Percentiles rank a stretch among this genome's conserved stretches.
phyloP scores from a whole-genome alignment of 129 eudicot species.

The Escallonia herrerae region DNA sequence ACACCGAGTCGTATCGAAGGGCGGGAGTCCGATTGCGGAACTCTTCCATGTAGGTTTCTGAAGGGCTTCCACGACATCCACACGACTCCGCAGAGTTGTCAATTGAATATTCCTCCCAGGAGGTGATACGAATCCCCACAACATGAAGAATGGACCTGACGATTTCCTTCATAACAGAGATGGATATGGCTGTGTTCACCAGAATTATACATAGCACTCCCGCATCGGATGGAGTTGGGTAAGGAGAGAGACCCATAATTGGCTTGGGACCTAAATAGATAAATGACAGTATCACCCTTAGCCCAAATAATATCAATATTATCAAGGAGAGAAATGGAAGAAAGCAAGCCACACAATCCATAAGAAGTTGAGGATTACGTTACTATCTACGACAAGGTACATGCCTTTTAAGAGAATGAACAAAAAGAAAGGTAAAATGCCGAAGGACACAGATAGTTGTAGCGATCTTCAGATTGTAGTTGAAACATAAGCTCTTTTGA shows the following conservation, averaged over 20 bases:
- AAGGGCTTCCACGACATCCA: conserved; percentile 39
- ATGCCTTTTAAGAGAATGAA: neutral
- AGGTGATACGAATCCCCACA: conserved; percentile 54
- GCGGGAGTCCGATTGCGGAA: conserved; percentile 58
- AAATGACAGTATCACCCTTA: neutral
- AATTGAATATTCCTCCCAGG: conserved; percentile 58
- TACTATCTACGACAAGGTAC: neutral
- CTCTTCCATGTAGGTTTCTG: conserved; percentile 63
- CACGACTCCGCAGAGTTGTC: conserved; percentile 28
- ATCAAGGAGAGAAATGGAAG: neutral
- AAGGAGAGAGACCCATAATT: conserved; percentile 77
- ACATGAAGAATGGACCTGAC: conserved; percentile 58
- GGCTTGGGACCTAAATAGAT: conserved; percentile 32
- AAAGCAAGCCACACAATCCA: neutral
- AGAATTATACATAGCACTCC: conserved; percentile 70
- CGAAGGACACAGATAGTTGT: neutral
- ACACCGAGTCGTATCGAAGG: conserved; percentile 43
- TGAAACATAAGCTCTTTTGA: no score
- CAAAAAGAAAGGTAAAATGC: neutral
- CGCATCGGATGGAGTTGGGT: conserved; percentile 61
- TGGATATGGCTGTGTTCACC: conserved; percentile 70
- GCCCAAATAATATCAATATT: neutral
- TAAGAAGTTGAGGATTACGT: neutral
- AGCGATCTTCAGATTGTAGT: no score
- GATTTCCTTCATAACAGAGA: conserved; percentile 57